These are phyloP conservation scores for Geotrichum europaeum DNA, from an alignment of 1,139 yeast species.

Conservation along the genomic window DNA sequence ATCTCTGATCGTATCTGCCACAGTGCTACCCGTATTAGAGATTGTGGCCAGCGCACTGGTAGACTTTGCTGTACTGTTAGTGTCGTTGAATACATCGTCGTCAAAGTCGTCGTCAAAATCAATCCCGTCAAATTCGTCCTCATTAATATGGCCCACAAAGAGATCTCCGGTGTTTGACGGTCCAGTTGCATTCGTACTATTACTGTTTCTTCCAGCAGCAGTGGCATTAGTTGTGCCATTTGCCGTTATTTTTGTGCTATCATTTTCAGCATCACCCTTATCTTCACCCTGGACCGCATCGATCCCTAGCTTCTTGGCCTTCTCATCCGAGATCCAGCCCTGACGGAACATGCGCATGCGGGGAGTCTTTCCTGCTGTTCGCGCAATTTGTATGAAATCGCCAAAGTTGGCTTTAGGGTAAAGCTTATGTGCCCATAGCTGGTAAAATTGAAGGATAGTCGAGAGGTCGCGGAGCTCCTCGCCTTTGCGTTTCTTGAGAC, in stretches of 20 bases:
- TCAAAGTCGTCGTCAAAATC: not conserved
- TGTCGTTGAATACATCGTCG: not conserved
- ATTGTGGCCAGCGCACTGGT: not conserved
- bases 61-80: not conserved
- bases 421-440: conserved; percentile 77
- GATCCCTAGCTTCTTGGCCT: conserved; percentile 11
- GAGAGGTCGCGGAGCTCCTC: conserved; percentile 40
- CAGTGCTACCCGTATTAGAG: not conserved
- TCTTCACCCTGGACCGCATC: conserved; percentile 8
- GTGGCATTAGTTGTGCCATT: not conserved
- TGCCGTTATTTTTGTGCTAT: not conserved
- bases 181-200: not conserved
- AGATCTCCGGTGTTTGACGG: not conserved
- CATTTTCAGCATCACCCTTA: not conserved
- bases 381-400: conserved; percentile 44
- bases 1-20: not conserved
- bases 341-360: conserved; percentile 28
- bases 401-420: conserved; percentile 73
- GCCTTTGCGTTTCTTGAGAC: conserved; percentile 36
- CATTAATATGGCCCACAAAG: not conserved
- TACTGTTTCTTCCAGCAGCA: not conserved
- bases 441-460: conserved; percentile 58
- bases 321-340: conserved; percentile 32
- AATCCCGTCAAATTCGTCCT: not conserved
- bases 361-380: conserved; percentile 24